Conservation (phyloP, 2,329 filamentous ascomycete genomes). For the Corniculantispora saksenae region DNA sequence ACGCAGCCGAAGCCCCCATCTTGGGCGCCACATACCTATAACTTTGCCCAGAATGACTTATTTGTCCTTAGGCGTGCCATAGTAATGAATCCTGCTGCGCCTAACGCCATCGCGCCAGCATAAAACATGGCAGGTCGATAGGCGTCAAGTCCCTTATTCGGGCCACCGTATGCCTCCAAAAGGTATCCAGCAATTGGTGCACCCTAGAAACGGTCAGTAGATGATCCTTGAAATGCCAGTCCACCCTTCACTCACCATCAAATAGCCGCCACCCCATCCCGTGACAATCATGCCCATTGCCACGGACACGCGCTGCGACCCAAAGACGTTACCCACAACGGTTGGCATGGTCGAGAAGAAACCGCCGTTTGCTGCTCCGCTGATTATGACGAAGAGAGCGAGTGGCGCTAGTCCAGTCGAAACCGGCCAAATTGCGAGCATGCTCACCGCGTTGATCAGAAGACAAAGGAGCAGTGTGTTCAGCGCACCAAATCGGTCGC, state of each 20-base stretch:
- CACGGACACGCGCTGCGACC: constrained; percentile 52
- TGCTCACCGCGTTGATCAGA: constrained; percentile 55
- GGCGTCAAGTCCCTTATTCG: constrained; percentile 48
- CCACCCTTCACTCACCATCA: constrained; percentile 53
- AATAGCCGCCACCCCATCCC: constrained; percentile 61
- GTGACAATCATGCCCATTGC: constrained; percentile 64
- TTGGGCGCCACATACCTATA: background rate
- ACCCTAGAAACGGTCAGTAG: too few species aligned
- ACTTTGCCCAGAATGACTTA: background rate
- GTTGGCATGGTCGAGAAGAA: constrained; percentile 67
- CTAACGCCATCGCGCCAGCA: constrained; percentile 41
- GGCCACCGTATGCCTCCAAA: constrained; percentile 55
- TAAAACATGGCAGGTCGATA: constrained; percentile 65
- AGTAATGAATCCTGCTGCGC: background rate
- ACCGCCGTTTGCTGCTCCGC: constrained; percentile 61
- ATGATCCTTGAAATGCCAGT: too few species aligned
- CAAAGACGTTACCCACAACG: constrained; percentile 61
- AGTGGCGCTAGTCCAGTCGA: constrained; percentile 55
- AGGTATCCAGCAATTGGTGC: constrained; percentile 62
- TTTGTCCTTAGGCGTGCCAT: background rate
- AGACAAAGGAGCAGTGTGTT: constrained; percentile 56
- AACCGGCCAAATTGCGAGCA: constrained; percentile 63
- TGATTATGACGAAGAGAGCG: constrained; percentile 58
- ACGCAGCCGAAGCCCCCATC: too few species aligned
- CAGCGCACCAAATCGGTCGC: constrained; percentile 55